phyloP scores from a whole-genome alignment of 169 alveolate species.

The Plasmodium inui region DNA sequence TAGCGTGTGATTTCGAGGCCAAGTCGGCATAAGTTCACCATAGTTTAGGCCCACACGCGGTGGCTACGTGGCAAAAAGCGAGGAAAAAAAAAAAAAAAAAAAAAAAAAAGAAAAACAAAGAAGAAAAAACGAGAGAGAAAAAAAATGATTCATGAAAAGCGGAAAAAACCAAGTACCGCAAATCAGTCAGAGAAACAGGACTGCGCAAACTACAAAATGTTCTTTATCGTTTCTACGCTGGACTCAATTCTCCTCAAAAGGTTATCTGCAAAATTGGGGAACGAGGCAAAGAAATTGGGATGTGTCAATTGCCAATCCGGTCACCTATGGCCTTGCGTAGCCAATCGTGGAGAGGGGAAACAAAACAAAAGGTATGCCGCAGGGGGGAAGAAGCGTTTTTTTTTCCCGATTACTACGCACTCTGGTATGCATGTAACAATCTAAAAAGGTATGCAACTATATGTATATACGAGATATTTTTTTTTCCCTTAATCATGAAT shows the following conservation, averaged over 20 bases:
- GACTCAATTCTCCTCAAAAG: slow-evolving; percentile 61
- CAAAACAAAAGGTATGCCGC: neutral
- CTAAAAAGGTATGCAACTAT: neutral
- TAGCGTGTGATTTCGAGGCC: neutral
- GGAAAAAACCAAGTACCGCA: neutral
- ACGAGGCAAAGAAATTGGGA: neutral
- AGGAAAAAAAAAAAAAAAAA: slow-evolving; percentile 11
- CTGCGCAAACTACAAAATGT: slow-evolving; percentile 22
- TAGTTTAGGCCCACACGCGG: neutral
- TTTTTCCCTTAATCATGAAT: neutral
- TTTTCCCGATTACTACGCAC: neutral
- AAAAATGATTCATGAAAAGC: neutral
- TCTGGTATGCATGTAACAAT: neutral
- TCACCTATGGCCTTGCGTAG: neutral
- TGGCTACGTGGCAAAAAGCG: neutral
- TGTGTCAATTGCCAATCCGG: neutral
- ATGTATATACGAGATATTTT: neutral
- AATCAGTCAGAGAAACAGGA: neutral
- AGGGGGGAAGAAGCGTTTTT: neutral
- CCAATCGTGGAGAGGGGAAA: neutral
- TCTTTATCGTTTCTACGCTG: slow-evolving; percentile 68
- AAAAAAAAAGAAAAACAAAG: neutral
- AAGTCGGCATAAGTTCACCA: neutral
- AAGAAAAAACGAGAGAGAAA: no score
- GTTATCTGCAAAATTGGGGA: slow-evolving; percentile 20